Base-by-base conservation (phyloP, 2,329 filamentous ascomycete genomes). In the Biscogniauxia sp. region DNA sequence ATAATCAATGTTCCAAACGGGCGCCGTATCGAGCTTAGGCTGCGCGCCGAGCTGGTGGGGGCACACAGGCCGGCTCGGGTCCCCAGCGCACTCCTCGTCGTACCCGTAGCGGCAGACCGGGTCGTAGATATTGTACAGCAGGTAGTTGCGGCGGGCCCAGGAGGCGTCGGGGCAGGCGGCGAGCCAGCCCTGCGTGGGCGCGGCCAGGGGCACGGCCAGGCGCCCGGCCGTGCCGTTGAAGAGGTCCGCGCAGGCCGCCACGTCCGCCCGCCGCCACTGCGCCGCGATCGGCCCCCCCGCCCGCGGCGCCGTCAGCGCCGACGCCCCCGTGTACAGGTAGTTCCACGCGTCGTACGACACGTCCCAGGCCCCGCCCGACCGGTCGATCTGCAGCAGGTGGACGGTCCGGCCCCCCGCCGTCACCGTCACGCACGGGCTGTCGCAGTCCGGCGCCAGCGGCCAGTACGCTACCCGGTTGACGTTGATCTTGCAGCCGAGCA, bases 271-370 rank as follows among this genome's bases (percentile, higher is more conserved):
- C 63, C 79, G 76, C 62, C 75, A 82, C 15, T 5, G 11, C 6
- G 77, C 72, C 75, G 85, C 84, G 20, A 75, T 72, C 20, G 83
- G 66, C 11, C 75, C 75, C 75, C 20, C 83, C 84, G 54, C 83
- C 84, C 1, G 70, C 2, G 83, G 82, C 53, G 78, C 72, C 15
- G 77, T 70, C 1, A 74, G 75, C 3, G 84, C 84, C 2, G 76
- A 75, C 56, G 79, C 60, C 58, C 81, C 81, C 0, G 79, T 82
- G 54, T 74, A 71, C 37, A 88, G 82, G 70, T 82, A 82, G 78
- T 85, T 86, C 82, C 83, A 88, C 54, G 84, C 84, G 64, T 87
- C 84, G 76, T 87, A 87, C 60, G 77, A 80, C 75, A 87, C 80
- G 73, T 87, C 85, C 71, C 84, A 72, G 56, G 84, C 84, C 54